These are phyloP conservation scores for Simmondsia chinensis DNA, from an alignment of 148 eudicot species.

Conservation along the genomic window DNA sequence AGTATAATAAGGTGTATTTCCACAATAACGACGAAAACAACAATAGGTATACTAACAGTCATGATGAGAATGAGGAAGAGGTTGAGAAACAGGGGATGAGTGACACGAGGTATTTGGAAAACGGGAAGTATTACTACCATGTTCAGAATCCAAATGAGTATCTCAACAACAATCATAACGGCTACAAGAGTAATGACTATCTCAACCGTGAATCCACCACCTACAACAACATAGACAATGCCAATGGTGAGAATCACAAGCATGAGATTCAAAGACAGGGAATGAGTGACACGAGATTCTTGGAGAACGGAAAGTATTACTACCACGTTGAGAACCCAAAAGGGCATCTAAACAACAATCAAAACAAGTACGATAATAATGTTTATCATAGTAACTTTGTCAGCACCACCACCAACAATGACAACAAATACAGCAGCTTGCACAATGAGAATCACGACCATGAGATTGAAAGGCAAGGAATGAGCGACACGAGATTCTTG, in stretches of 20 bases:
- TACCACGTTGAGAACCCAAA: constrained; percentile 1
- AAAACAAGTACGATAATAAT: not conserved
- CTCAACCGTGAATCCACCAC: not conserved
- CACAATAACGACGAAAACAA: not conserved
- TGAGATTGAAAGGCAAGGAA: constrained; percentile 24
- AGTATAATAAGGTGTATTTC: not conserved
- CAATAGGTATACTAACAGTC: not conserved
- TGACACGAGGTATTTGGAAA: constrained; percentile 39
- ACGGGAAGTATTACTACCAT: constrained; percentile 27
- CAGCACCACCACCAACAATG: not conserved
- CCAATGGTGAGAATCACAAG: constrained; percentile 2
- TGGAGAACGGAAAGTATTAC: constrained; percentile 33
- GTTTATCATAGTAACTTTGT: not conserved
- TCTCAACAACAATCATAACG: not conserved
- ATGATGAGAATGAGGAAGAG: not conserved
- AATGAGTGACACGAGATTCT: constrained; percentile 44
- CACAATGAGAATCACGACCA: constrained; percentile 3
- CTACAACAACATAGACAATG: not conserved
- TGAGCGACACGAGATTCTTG: constrained; percentile 49
- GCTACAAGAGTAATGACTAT: not conserved
- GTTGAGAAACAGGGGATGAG: constrained; percentile 41
- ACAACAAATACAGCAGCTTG: not conserved
- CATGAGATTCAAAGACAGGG: constrained; percentile 22
- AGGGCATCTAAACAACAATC: not conserved
- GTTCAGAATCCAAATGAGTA: not conserved